Percentiles rank a stretch among this genome's conserved stretches.
Conservation (phyloP, 2,329 filamentous ascomycete species). For the Aspergillaceae sp. region DNA sequence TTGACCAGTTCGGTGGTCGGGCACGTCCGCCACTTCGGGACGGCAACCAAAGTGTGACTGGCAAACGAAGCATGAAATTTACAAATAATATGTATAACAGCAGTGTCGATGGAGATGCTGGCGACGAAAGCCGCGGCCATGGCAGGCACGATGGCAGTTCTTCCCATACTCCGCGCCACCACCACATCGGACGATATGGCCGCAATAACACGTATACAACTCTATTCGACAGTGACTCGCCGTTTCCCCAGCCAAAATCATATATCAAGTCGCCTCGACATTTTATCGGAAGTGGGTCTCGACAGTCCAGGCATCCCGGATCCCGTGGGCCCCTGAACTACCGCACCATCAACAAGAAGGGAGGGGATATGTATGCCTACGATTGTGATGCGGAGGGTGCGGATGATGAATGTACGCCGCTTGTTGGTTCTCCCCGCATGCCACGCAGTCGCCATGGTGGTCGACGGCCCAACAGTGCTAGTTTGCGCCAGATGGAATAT, state of each 20-base stretch:
- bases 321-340: constrained; percentile 51
- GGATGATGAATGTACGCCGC: constrained; percentile 79
- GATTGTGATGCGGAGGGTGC: constrained; percentile 76
- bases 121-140: constrained; percentile 54
- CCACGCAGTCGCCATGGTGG: constrained; percentile 46
- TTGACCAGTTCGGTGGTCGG: constrained; percentile 39
- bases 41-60: constrained; percentile 51
- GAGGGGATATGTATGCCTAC: constrained; percentile 59
- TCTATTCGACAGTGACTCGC: constrained; percentile 67
- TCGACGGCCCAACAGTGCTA: constrained; percentile 48
- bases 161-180: constrained; percentile 55
- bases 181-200: constrained; percentile 72
- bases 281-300: constrained; percentile 44
- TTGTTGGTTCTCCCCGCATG: constrained; percentile 57
- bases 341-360: constrained; percentile 42
- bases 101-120: constrained; percentile 56
- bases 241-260: constrained; percentile 56
- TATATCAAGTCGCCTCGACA: constrained; percentile 55
- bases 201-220: constrained; percentile 61
- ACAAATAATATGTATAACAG: constrained; percentile 67
- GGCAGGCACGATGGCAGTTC: constrained; percentile 52
- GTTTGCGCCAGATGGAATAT: constrained; percentile 63
- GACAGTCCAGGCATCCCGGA: constrained; percentile 61
- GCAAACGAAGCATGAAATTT: constrained; percentile 96
- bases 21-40: constrained; percentile 63